A percentile compares a stretch with the other conserved stretches of the same genome.
phyloP scores from a whole-genome alignment of 208 protist species.

The Leishmania amazonensis region DNA sequence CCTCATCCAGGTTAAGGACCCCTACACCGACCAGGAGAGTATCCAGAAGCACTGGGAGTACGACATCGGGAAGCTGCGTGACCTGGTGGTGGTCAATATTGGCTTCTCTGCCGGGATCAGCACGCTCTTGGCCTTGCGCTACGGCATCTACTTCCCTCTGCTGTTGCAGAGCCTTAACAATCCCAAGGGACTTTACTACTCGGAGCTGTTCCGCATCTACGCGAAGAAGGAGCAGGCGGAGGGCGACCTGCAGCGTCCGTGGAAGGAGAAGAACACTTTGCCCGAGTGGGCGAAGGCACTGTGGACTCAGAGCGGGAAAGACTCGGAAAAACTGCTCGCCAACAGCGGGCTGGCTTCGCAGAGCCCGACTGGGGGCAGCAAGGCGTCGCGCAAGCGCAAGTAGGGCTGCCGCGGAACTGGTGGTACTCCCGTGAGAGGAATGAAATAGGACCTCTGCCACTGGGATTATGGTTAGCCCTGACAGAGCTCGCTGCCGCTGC shows the following conservation, averaged over 20 bases:
- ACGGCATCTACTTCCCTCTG: conserved; percentile 68
- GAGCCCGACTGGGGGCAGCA: conserved; percentile 11
- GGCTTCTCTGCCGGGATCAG: conserved; percentile 52
- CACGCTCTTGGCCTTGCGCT: conserved; percentile 54
- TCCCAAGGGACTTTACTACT: conserved; percentile 64
- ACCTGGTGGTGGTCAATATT: conserved; percentile 67
- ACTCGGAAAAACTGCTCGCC: conserved; percentile 37
- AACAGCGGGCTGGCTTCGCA: conserved; percentile 11
- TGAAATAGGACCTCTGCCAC: not conserved
- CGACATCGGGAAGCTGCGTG: conserved; percentile 71
- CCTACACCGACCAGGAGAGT: conserved; percentile 50
- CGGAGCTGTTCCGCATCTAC: conserved; percentile 73
- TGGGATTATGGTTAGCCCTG: too few relatives aligned
- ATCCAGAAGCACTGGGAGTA: conserved; percentile 65
- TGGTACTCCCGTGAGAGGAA: not conserved
- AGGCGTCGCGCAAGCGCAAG: conserved; percentile 34
- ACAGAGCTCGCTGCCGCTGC: not conserved
- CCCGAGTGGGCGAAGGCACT: conserved; percentile 64
- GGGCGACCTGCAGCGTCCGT: conserved; percentile 69
- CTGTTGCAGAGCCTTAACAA: conserved; percentile 87
- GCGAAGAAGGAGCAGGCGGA: conserved; percentile 45
- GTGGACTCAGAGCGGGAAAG: conserved; percentile 45
- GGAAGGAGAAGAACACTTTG: conserved; percentile 54
- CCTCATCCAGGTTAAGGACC: conserved; percentile 54
- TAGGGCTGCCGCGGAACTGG: conserved; percentile 6